Base-by-base conservation (phyloP, 345 rosid species). In the Eucalyptus regnans region DNA sequence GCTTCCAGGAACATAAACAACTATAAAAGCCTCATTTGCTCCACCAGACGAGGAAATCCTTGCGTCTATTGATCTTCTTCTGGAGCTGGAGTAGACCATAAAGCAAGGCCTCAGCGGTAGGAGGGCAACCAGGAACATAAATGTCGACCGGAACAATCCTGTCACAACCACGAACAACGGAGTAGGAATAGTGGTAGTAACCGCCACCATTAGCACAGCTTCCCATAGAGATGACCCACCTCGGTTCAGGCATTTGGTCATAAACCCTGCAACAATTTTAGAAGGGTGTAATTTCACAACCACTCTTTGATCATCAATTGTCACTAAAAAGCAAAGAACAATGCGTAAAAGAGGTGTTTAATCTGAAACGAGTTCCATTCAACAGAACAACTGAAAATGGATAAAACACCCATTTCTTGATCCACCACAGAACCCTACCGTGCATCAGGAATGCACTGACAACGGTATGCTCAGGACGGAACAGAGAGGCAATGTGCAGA, bases 181-280 rank as follows among this genome's bases (percentile, higher is more conserved):
- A 95, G 94, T 98, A 98, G 29, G 99, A 98, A 95, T 98, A 97
- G 92, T 98, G 99, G 89, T 97, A 97, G 95, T 97, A 98, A 86
- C 99, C 99, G 48, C 99, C 99, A 86, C 99, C 99, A 88, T 97
- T 98, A 41, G 99, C 99, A 89, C 99, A 97, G 86, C 99, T 98
- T 84, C 99, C 99, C 99, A 97, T 98, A 13, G 99, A 97, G 86
- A 98, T 96, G 64, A 98, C 99, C 99, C 99, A 97, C 91, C 98
- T 95, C 12, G 99, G 99, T 91, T 98, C 99, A 2, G 99, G 99
- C 99, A 98, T 98, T 90, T 98, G 99, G 90, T 96, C 99, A 89
- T 98, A 98, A 51, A 98, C 99, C 97, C 99, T 96, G 97, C 81
- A 83, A 92, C 89, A 33, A 90, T 41, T 41, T 76, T 76, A 18